Evolutionary conservation across 73 alveolate genomes (phyloP).

Genomic region (Paramecium octaurelia): DNA sequence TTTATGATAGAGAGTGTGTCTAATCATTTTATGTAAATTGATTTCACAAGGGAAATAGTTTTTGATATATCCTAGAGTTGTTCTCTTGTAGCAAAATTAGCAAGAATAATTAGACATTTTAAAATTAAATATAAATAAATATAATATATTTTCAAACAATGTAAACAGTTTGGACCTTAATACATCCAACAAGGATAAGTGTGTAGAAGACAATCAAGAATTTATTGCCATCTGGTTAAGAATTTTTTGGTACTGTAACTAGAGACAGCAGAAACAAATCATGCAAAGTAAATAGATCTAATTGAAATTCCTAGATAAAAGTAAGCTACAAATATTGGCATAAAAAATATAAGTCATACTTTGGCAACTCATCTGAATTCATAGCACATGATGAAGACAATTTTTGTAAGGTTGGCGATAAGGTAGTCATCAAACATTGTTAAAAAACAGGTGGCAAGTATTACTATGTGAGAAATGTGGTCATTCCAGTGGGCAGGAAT

Average conservation of each 20-base stretch:
- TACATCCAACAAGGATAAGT: slow-evolving; percentile 3
- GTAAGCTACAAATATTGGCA: slow-evolving; percentile 36
- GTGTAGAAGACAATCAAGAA: background rate
- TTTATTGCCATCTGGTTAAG: slow-evolving; percentile 38
- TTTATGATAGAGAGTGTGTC: slow-evolving; percentile 47
- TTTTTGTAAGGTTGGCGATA: slow-evolving; percentile 31
- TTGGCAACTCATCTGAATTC: background rate
- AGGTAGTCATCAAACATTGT: slow-evolving; percentile 33
- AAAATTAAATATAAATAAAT: background rate
- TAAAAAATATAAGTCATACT: background rate
- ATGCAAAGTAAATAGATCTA: background rate
- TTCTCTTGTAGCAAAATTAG: background rate
- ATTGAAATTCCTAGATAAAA: background rate
- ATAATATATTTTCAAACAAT: background rate
- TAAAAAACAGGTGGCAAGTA: background rate
- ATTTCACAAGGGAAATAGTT: background rate
- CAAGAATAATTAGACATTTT: slow-evolving; percentile 10
- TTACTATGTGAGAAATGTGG: background rate
- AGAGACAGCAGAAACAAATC: background rate
- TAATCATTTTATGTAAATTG: background rate
- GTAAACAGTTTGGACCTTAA: slow-evolving; percentile 22
- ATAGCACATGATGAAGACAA: slow-evolving; percentile 36
- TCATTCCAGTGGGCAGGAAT: slow-evolving; percentile 27
- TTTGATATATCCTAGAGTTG: slow-evolving; percentile 17
- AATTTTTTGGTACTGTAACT: slow-evolving; percentile 24